Conservation (phyloP, 495 filamentous ascomycete genomes). For the Apodospora peruviana region DNA sequence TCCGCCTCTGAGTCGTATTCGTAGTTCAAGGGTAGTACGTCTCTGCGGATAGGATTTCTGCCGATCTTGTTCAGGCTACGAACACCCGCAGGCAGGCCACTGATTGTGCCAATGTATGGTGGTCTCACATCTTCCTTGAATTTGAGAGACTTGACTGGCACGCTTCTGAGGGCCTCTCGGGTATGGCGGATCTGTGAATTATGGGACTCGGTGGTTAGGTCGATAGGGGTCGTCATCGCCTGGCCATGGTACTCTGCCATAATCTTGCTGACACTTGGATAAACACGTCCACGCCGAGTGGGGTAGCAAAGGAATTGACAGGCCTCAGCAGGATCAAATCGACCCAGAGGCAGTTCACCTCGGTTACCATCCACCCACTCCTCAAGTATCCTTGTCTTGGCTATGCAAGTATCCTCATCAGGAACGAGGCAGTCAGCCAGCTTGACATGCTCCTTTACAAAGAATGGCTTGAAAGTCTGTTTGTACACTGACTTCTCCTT, state of each 20-base stretch:
- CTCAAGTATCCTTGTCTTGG: conserved; percentile 46
- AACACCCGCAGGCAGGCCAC: conserved; percentile 44
- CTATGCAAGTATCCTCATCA: conserved; percentile 50
- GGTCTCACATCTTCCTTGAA: conserved; percentile 88
- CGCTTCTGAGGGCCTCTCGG: conserved; percentile 48
- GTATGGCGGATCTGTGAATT: conserved; percentile 38
- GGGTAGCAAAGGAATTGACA: conserved; percentile 50
- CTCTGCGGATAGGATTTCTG: conserved; percentile 62
- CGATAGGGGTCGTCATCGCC: conserved; percentile 16
- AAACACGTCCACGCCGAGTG: conserved; percentile 45
- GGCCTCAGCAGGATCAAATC: conserved; percentile 51
- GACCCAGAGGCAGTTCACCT: conserved; percentile 19
- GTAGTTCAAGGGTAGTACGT: conserved; percentile 69
- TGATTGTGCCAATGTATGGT: conserved; percentile 82
- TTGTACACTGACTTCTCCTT: conserved; percentile 57
- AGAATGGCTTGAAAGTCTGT: conserved; percentile 71
- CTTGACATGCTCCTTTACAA: conserved; percentile 58
- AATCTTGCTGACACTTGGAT: conserved; percentile 59
- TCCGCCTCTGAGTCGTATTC: conserved; percentile 97
- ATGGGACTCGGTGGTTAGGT: conserved; percentile 37
- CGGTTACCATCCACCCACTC: conserved; percentile 34
- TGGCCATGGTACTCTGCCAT: conserved; percentile 38
- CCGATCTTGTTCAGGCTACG: conserved; percentile 50
- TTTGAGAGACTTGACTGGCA: conserved; percentile 71
- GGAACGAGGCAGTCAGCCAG: conserved; percentile 49